These are phyloP conservation scores for Monosporascus sp. DNA, from an alignment of 2,329 filamentous ascomycete species.

Conservation along the genomic window DNA sequence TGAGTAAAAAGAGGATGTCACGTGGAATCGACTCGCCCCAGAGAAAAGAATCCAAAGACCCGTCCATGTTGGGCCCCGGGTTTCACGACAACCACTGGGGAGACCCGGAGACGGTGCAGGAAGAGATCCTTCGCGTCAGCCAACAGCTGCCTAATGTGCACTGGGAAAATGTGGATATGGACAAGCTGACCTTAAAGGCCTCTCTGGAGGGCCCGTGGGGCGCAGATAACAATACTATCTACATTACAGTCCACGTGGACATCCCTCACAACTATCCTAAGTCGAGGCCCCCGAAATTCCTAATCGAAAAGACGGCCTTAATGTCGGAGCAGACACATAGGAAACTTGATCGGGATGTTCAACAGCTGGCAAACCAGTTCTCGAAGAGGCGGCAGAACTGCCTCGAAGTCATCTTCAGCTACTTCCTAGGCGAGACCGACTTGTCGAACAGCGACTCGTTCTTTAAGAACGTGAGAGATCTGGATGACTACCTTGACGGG, in stretches of 20 bases:
- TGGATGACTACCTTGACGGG: constrained; percentile 52
- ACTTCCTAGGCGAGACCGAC: constrained; percentile 58
- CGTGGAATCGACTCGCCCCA: constrained; percentile 36
- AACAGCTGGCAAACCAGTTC: constrained; percentile 51
- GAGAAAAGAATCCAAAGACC: constrained; percentile 48
- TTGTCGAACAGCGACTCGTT: constrained; percentile 55
- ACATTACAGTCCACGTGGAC: constrained; percentile 56
- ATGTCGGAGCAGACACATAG: constrained; percentile 53
- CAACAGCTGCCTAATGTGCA: constrained; percentile 58
- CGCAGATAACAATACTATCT: constrained; percentile 48
- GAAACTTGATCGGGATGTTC: constrained; percentile 49
- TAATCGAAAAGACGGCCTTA: constrained; percentile 56
- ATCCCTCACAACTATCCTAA: constrained; percentile 57
- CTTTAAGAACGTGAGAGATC: constrained; percentile 60
- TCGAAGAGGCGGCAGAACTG: constrained; percentile 55
- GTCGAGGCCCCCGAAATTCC: constrained; percentile 51
- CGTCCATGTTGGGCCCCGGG: constrained; percentile 44
- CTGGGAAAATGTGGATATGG: constrained; percentile 61
- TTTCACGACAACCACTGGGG: constrained; percentile 54
- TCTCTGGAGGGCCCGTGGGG: constrained; percentile 64
- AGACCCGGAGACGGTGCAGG: constrained; percentile 57
- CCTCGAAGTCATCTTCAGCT: constrained; percentile 56
- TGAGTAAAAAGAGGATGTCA: constrained; percentile 49
- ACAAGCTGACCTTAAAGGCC: constrained; percentile 52
- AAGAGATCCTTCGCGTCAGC: constrained; percentile 59